Conservation (phyloP, 352 stramenopile species). For the Thalassiosira mediterranea region DNA sequence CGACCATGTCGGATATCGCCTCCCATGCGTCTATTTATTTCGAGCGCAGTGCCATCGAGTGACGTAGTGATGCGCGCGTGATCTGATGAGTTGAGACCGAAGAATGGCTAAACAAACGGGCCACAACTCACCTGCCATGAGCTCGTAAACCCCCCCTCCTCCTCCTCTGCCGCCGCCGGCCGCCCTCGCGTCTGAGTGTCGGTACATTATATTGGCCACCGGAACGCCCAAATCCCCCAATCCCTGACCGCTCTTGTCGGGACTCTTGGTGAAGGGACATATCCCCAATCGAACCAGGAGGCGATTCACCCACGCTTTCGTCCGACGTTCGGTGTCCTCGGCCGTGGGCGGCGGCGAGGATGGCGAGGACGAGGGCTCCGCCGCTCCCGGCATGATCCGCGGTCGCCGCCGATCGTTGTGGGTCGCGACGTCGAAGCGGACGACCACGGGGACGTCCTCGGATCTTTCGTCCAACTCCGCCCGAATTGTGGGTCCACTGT, state of each 20-base stretch:
- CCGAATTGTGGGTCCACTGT: constrained; percentile 11
- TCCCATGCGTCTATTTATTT: constrained; percentile 56
- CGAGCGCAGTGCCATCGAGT: background rate
- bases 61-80: background rate
- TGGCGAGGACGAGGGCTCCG: too few relatives aligned
- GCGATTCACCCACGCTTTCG: constrained; percentile 72
- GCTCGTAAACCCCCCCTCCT: constrained; percentile 24
- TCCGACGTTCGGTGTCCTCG: constrained; percentile 56
- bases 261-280: constrained; percentile 76
- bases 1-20: constrained; percentile 71
- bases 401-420: constrained; percentile 9
- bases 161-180: constrained; percentile 13
- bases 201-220: constrained; percentile 69
- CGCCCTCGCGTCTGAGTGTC: constrained; percentile 25
- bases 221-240: constrained; percentile 67
- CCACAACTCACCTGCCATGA: constrained; percentile 54
- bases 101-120: background rate
- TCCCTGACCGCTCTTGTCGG: constrained; percentile 65
- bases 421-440: constrained; percentile 18
- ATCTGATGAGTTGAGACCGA: background rate
- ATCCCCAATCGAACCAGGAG: constrained; percentile 70
- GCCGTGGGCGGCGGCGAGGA: constrained; percentile 5
- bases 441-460: constrained; percentile 21
- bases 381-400: too few relatives aligned
- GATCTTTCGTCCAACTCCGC: constrained; percentile 26